Evolutionary conservation across 2,329 filamentous ascomycete species (phyloP).

Genomic region (Metarhizium humberi): DNA sequence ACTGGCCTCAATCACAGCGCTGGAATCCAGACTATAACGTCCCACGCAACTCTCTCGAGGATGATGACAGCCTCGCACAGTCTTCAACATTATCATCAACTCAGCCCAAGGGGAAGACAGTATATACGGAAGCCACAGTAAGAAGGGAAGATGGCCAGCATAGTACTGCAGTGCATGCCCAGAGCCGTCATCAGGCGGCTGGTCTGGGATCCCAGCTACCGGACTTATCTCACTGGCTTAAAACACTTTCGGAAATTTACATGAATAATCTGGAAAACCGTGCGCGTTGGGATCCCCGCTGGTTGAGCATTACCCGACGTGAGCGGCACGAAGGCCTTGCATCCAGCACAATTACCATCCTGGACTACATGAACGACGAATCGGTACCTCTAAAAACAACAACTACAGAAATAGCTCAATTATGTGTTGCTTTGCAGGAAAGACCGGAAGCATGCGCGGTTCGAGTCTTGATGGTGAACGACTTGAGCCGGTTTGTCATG

Average conservation of each 20-base stretch:
- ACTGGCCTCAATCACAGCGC: constrained; percentile 12
- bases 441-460: constrained; percentile 10
- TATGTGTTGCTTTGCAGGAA: constrained; percentile 9
- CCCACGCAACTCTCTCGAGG: constrained; percentile 12
- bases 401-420: constrained; percentile 6
- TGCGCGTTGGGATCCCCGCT: constrained; percentile 16
- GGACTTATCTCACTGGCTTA: constrained; percentile 17
- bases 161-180: no score
- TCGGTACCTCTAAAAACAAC: constrained; percentile 2
- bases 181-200: no score
- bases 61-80: background rate
- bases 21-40: constrained; percentile 18
- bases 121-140: background rate
- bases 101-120: constrained; percentile 4
- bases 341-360: constrained; percentile 10
- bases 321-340: constrained; percentile 14
- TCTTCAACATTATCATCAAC: background rate
- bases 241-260: constrained; percentile 19
- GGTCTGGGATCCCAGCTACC: constrained; percentile 6
- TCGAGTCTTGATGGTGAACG: constrained; percentile 16
- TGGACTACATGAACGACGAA: constrained; percentile 14
- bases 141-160: no score
- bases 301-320: constrained; percentile 16
- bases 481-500: constrained; percentile 21
- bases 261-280: constrained; percentile 20